Base-by-base conservation (phyloP, 805 yeast species). In the Kuraishia capsulata region DNA sequence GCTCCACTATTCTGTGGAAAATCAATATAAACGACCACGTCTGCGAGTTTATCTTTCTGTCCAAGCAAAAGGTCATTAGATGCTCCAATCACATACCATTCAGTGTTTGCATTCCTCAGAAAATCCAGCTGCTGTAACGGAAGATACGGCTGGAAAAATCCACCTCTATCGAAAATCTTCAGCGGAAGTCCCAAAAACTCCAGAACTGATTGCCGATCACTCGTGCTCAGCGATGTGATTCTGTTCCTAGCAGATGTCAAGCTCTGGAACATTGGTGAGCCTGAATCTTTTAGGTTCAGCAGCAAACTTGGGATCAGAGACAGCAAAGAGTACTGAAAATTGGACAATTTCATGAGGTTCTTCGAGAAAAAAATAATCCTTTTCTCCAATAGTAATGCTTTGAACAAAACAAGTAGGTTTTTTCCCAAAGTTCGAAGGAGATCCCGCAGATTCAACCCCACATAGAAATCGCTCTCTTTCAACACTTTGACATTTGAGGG, bases 81-180 rank as follows among this genome's bases (percentile, higher is more conserved):
- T 31, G 94, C 80, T 1, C 98, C 98, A 36, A 86, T 72, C 52
- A 85, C 62, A 47, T 76, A 92, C 53, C 78, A 77, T 26, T 69
- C 62, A 0, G 89, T 71, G 37, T 69, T 71, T 1, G 65, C 62
- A 17, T 71, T 68, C 24, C 64, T 66, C 38, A 92, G 64, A 47
- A 83, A 88, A 38, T 82, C 83, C 40, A 90, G 63, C 53, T 90
- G 97, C 56, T 90, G 98, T 39, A 92, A 63, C 0, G 97, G 95
- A n/a, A 89, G 69, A 59, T 90, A 92, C 2, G 98, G 97, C 48
- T 82, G 81, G 68, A 94, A 89, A 42, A 90, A 69, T 1, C 94
- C 88, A 33, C 94, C 94, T 47, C 76, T 73, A 36, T 87, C 87
- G 59, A 92, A 92, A 1, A 88, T 57, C 48, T 82, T 89, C 36